phyloP scores from a whole-genome alignment of 331 rosid species.

The Phaseolus coccineus region DNA sequence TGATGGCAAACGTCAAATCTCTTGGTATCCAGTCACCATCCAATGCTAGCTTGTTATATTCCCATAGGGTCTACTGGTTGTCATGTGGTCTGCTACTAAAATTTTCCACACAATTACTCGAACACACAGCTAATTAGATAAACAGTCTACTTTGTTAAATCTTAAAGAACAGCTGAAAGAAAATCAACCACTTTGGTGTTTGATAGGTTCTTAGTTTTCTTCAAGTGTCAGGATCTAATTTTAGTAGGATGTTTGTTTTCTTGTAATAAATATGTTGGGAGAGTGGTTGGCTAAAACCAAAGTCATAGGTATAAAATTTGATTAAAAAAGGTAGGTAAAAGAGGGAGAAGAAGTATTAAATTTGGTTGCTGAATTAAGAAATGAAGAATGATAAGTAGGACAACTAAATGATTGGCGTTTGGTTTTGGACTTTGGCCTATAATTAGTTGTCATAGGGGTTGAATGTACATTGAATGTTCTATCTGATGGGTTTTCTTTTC shows the following conservation, averaged over 20 bases:
- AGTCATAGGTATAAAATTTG: constrained; percentile 22
- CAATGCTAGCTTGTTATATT: constrained; percentile 51
- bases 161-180: not conserved
- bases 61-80: constrained; percentile 48
- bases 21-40: constrained; percentile 54
- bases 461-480: constrained; percentile 35
- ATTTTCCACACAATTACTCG: constrained; percentile 6
- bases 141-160: constrained; percentile 11
- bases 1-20: constrained; percentile 54
- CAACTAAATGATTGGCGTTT: constrained; percentile 47
- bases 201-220: not conserved
- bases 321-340: constrained; percentile 39
- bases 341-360: constrained; percentile 31
- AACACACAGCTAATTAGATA: constrained; percentile 4
- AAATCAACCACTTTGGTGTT: constrained; percentile 12
- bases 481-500: constrained; percentile 46
- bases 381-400: constrained; percentile 44
- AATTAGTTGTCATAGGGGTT: constrained; percentile 40
- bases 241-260: not conserved
- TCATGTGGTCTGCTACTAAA: constrained; percentile 27
- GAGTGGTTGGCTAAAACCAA: constrained; percentile 21
- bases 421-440: constrained; percentile 8
- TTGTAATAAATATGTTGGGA: not conserved
- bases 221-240: not conserved
- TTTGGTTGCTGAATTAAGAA: constrained; percentile 32